Evolutionary conservation across 768 basidiomycete genomes (phyloP).

Genomic region (Lyophyllum atratum): DNA sequence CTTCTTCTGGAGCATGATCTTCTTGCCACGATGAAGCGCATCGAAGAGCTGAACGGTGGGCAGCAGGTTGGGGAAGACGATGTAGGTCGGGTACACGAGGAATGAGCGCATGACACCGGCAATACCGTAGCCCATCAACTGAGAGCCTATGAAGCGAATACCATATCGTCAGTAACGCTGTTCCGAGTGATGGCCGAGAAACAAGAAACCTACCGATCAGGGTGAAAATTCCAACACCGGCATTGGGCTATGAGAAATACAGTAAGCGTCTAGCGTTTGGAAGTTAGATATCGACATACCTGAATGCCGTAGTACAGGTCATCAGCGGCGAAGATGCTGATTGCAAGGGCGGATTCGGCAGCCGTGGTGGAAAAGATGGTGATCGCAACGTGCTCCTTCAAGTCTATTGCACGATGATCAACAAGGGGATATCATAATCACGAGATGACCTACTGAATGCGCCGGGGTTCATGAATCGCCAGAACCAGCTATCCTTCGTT

Average conservation of each 20-base stretch:
- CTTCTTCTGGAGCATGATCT: constrained; percentile 38
- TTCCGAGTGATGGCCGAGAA: not conserved
- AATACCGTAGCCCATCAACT: constrained; percentile 28
- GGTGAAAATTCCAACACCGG: constrained; percentile 13
- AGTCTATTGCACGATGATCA: constrained; percentile 28
- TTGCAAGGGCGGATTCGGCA: constrained; percentile 56
- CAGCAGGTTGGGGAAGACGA: constrained; percentile 41
- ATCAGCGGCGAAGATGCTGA: constrained; percentile 61
- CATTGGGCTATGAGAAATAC: not conserved
- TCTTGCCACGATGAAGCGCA: constrained; percentile 43
- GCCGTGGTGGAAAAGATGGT: constrained; percentile 65
- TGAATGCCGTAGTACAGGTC: constrained; percentile 45
- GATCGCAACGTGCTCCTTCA: constrained; percentile 62
- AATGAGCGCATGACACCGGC: constrained; percentile 37
- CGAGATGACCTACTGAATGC: constrained; percentile 52
- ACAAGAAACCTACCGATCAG: constrained; percentile 14
- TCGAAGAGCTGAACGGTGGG: constrained; percentile 45
- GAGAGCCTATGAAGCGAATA: constrained; percentile 1
- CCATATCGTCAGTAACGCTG: no score
- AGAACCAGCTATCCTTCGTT: constrained; percentile 39
- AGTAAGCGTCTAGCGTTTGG: not conserved
- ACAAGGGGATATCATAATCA: no score
- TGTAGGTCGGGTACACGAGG: constrained; percentile 50
- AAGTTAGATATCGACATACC: not conserved
- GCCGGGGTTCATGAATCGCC: constrained; percentile 63